Evolutionary conservation across 2,329 filamentous ascomycete species (phyloP), one percentile per base, ranked within the genome.

Genomic region (Aspergillus sp.): DNA sequence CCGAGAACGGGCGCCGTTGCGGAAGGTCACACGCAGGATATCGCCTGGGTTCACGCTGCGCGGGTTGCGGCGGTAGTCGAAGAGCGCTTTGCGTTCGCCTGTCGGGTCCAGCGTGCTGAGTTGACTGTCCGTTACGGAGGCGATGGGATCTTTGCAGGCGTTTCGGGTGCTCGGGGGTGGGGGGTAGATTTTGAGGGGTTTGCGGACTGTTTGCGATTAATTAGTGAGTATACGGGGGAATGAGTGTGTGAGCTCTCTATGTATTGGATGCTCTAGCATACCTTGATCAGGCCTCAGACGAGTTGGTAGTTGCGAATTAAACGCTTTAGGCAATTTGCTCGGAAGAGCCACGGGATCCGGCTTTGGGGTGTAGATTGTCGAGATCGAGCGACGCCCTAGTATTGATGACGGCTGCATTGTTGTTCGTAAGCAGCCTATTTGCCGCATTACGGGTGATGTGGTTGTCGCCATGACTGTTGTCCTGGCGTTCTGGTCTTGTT

Each of bases 1-100:
- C 93, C 1, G 89, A 81, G 65, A 96, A 96, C 5, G 91, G 88
- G 67, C 91, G 51, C 84, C 85, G 52, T 82, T 86, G 66, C 84
- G 85, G 61, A 88, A 85, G 38, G 88, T 88, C 42, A 96, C 87
- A 59, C 94, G 88, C 33, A 98, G 77, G 54, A 98, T 87, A 69
- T 98, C 93, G 60, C 93, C 93, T 1, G 86, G 80, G 59, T 85
- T 84, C 46, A 85, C 88, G 59, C 82, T 80, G 66, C 96, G 88
- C 30, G 79, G 78, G 69, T 91, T 94, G 45, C 77, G 70, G 57
- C 79, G 80, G 53, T 68, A 70, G 55, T 82, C 80, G 74, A 98
- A 96, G 48, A 98, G 82, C 30, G 81, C 80, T 39, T 83, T 85
- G 51, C 91, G 86, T 44, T 85, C 83, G 43, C 89, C 89, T 1